Base-by-base conservation (phyloP, 2,329 filamentous ascomycete species). In the Fusarium denticulatum region DNA sequence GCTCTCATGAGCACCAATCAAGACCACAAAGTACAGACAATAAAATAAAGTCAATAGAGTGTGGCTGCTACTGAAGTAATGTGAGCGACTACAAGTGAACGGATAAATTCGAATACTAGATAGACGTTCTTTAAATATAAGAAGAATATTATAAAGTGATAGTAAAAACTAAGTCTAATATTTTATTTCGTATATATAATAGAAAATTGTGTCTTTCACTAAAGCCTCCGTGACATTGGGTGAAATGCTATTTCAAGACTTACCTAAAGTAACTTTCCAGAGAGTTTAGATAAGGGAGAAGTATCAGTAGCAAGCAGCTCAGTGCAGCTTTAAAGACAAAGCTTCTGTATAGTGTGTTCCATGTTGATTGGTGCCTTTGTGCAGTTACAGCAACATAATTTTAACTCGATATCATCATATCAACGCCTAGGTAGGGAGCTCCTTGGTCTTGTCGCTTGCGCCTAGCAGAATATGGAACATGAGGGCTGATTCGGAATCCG, bases 401-500 rank as follows among this genome's bases (percentile, higher is more conserved):
- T 22, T 22, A 2, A 46, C 24, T 28, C 26, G 13, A 42, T 8
- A 37, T 5, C 5, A 37, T 37, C 16, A 10, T 20, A 10, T 46
- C 18, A 22, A 10, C 4, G 8, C 6, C 24, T n/a, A n/a, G n/a
- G n/a, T 26, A 9, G 14, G 22, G 7, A 46, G 12, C 18, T 26
- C 5, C 43, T 26, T 12, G 6, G 43, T 13, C 8, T 46, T 46
- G 18, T 42, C 18, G 4, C 24, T 26, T 46, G 24, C 24, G 24
- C 9, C 20, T 20, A 5, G 0, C 4, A 7, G 8, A 1, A 7
- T 12, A 2, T 0, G 5, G 9, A 10, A 22, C 6, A 36, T 46
- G 0, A 1, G 8, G 12, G 1, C 10, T 12, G 3, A 32, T 45
- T 34, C 7, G 8, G 7, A 18, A 1, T 0, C 0, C 10, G 3